Evolutionary conservation across 2,329 filamentous ascomycete species (phyloP), one percentile per base, ranked within the genome.

Genomic region (Aspergillus quadricinctus): DNA sequence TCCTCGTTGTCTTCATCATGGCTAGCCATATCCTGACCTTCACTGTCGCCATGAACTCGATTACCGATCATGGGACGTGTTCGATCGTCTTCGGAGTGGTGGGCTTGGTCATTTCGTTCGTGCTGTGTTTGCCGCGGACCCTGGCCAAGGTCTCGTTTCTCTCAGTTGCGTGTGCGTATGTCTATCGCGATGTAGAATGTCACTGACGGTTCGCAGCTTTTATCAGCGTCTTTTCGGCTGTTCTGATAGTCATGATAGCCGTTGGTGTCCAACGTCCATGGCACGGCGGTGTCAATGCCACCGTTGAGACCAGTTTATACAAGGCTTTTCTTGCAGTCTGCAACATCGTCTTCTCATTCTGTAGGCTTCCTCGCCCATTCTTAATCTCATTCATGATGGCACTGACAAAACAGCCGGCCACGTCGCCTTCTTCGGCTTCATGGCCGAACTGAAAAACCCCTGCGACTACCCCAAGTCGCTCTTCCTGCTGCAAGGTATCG

Each of bases 321-420:
- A 76, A 81, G 40, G 83, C 75, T 21, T 86, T 87, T 63, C 76
- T 83, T 31, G 79, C 83, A 14, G 78, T 87, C 50, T 79, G 77
- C 62, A 88, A 88, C 72, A 89, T 90, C 56, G 78, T 88, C 49
- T 84, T 90, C 58, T 86, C 87, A 54, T 90, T 86, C 72, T 77
- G 84, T 77, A 66, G 69, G 56, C 64, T 66, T 59, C 66, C 58
- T 65, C 67, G 57, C 65, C 66, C 45, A 60, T 64, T 40, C 65
- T 71, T 61, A 66, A 25, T 48, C 9, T 48, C 19, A 52, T 10
- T 21, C 9, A 53, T 37, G 14, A 37, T 17, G 4, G 14, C 52
- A 37, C 52, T 48, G 28, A 54, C 51, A n/a, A 49, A 43, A 46
- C 59, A 62, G 76, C 74, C 46, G 83, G 83, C 19, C 84, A 87